Evolutionary conservation across 441 rosid genomes (phyloP).

Genomic region (Kokia cookei): DNA sequence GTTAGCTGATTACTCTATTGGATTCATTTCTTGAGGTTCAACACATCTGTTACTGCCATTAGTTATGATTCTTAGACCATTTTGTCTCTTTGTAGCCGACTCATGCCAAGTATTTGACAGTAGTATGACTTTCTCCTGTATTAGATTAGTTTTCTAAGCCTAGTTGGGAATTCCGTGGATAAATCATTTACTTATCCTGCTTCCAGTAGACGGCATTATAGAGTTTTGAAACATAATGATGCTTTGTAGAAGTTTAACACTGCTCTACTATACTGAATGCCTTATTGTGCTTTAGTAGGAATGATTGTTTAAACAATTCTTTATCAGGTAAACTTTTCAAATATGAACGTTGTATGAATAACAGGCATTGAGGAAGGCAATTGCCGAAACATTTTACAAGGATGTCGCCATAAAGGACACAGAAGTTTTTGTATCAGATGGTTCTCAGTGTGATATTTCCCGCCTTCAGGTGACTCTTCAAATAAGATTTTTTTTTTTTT

Average conservation of each 20-base stretch:
- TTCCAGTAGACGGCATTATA: background rate
- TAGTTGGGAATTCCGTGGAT: background rate
- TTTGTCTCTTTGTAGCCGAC: background rate
- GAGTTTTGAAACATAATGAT: background rate
- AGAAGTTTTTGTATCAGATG: constrained; percentile 85
- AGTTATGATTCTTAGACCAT: background rate
- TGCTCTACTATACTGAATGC: background rate
- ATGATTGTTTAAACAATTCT: background rate
- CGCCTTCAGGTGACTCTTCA: constrained; percentile 57
- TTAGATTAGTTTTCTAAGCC: background rate
- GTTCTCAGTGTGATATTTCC: constrained; percentile 78
- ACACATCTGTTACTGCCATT: background rate
- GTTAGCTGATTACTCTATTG: background rate
- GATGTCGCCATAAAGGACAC: constrained; percentile 37
- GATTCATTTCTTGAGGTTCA: background rate
- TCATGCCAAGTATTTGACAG: background rate
- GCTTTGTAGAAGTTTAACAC: background rate
- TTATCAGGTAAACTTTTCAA: background rate
- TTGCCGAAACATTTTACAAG: constrained; percentile 54
- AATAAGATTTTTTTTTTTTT: background rate
- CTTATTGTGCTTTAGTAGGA: background rate
- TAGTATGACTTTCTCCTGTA: background rate
- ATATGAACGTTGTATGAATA: background rate
- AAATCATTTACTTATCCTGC: background rate
- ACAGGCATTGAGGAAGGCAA: constrained; percentile 57